These are phyloP conservation scores for Fomitiporia mediterranea DNA, from an alignment of 1,284 basidiomycete species.

Conservation along the genomic window DNA sequence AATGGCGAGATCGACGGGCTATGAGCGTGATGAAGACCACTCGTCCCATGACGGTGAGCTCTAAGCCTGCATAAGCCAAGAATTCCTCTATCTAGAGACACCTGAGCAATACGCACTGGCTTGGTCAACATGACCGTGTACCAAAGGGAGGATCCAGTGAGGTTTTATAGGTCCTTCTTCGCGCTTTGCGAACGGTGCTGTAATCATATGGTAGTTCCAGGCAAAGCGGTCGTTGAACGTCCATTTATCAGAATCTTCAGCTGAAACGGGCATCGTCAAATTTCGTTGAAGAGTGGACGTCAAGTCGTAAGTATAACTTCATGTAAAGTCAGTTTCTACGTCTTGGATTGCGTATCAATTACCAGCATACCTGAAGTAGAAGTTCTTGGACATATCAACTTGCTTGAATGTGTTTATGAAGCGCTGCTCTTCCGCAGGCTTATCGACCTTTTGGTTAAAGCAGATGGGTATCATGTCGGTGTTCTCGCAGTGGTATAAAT, in stretches of 20 bases:
- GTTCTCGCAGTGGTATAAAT: conserved; percentile 95
- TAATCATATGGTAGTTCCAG: conserved; percentile 95
- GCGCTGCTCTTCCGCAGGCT: conserved; percentile 78
- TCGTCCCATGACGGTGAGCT: conserved; percentile 86
- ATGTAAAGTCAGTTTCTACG: conserved; percentile 4
- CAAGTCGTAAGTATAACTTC: conserved; percentile 89
- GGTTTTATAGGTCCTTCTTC: conserved; percentile 47
- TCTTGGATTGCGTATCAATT: too few relatives aligned
- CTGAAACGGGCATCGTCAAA: conserved; percentile 52
- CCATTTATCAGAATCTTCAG: conserved; percentile 40
- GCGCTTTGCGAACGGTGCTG: conserved; percentile 49
- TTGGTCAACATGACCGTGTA: conserved; percentile 98
- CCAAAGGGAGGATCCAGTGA: conserved; percentile 88
- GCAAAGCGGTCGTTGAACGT: conserved; percentile 88
- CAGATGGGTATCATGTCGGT: conserved; percentile 79
- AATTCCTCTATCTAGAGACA: not conserved
- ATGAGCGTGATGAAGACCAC: conserved; percentile 93
- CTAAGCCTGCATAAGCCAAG: conserved; percentile 37
- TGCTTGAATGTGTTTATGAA: conserved; percentile 93
- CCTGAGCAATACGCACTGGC: conserved; percentile 82
- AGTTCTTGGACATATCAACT: conserved; percentile 98
- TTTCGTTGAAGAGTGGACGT: conserved; percentile 95
- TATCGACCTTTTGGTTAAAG: conserved; percentile 74
- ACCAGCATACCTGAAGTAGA: conserved; percentile 96
- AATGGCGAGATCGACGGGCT: conserved; percentile 90